Base-by-base conservation (phyloP, 2,329 filamentous ascomycete species). In the Geosmithia flava region DNA sequence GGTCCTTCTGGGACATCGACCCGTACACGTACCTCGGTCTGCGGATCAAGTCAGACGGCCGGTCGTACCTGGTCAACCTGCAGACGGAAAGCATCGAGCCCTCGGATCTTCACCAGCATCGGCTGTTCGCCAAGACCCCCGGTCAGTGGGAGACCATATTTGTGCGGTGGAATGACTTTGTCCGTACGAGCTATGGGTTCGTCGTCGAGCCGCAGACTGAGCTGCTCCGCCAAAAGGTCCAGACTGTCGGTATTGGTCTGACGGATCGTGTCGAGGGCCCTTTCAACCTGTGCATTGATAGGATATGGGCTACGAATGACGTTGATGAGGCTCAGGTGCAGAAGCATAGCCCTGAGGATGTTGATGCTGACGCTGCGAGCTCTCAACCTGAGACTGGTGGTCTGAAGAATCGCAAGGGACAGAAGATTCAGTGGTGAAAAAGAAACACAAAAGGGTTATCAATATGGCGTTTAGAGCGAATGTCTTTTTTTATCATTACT, bases 81-180 rank as follows among this genome's bases (percentile, higher is more conserved):
- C 93, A 97, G 70, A 95, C 90, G 3, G 91, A 98, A 61, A 87
- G 86, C 1, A 83, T 98, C 48, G 87, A 95, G 45, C 86, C 88
- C 11, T 91, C 89, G n/a, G 93, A 98, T 63, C 74, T 98, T 53
- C 93, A 97, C 64, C 93, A 98, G 63, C 93, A 98, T 65, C 75
- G 93, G 46, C 68, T 98, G 4, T 95, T 88, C 56, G 76, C 84
- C 8, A 83, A 82, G 58, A 78, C 79, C 8, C 82, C 86, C 0
- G 89, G 89, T 1, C 76, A 90, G 58, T 98, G 93, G 93, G 91
- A 98, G 72, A 96, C 93, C 2, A 78, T 96, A n/a, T 66, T 94
- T 44, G 84, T 98, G 53, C 85, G 85, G 52, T 93, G 90, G 76
- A 84, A 83, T 56, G 88, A 95, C 54, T 97, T 98, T 66, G 91